Conservation (phyloP, 2,329 filamentous ascomycete genomes). For the Trichoderma lentiforme region DNA sequence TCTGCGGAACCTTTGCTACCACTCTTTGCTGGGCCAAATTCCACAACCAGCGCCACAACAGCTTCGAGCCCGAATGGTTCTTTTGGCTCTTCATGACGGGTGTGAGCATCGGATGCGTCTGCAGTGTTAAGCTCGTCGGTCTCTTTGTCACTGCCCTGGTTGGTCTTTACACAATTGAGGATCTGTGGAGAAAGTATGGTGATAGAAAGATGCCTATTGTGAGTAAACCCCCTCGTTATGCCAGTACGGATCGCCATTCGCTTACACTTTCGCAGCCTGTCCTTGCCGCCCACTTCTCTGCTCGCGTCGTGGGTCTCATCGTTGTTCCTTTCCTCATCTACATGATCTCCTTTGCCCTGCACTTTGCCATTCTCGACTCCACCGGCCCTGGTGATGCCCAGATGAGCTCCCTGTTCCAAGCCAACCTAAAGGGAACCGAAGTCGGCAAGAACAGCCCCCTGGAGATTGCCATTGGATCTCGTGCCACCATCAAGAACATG, state of each 20-base stretch:
- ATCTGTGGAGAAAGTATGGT: constrained; percentile 97
- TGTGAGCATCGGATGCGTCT: constrained; percentile 94
- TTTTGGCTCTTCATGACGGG: constrained; percentile 92
- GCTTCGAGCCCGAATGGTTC: constrained; percentile 91
- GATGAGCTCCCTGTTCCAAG: constrained; percentile 99
- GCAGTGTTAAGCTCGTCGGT: constrained; percentile 97
- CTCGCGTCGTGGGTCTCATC: constrained; percentile 83
- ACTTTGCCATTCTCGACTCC: constrained; percentile 91
- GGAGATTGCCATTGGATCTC: constrained; percentile 84
- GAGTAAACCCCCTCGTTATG: constrained; percentile 29
- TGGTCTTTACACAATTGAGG: constrained; percentile 91
- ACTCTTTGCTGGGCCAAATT: constrained; percentile 97
- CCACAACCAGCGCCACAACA: constrained; percentile 79
- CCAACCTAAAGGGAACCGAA: constrained; percentile 88
- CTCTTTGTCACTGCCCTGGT: constrained; percentile 94
- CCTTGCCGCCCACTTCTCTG: constrained; percentile 73
- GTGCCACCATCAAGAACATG: constrained; percentile 97
- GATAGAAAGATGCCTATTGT: constrained; percentile 86
- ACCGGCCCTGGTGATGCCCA: constrained; percentile 97
- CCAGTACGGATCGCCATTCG: not conserved
- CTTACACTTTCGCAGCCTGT: constrained; percentile 39
- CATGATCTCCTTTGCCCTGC: constrained; percentile 90
- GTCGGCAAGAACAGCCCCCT: constrained; percentile 93
- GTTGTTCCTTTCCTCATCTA: constrained; percentile 87
- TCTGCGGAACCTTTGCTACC: constrained; percentile 98